These are phyloP conservation scores for Keithomyces neogunnii DNA, from an alignment of 2,329 filamentous ascomycete species.

Conservation along the genomic window DNA sequence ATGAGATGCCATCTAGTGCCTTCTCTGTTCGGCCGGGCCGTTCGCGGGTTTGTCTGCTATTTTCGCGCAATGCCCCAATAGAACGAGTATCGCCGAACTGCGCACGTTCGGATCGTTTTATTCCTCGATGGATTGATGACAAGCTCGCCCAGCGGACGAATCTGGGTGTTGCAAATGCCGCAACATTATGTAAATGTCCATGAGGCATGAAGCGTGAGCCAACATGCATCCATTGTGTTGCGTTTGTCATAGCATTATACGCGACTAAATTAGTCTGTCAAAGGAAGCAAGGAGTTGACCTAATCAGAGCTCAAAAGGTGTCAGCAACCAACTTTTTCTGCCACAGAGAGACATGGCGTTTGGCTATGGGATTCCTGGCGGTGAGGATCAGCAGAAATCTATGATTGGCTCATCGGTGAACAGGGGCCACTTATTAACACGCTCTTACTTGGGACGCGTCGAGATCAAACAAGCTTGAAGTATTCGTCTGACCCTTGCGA, in stretches of 20 bases:
- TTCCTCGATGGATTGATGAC: slow-evolving; percentile 61
- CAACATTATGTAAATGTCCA: neutral
- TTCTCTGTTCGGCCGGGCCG: slow-evolving; percentile 12
- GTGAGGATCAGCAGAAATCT: slow-evolving; percentile 9
- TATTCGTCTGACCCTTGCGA: neutral
- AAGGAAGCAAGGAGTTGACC: neutral
- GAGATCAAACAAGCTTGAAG: neutral
- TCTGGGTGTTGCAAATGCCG: neutral
- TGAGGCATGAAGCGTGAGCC: slow-evolving; percentile 14
- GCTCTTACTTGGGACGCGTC: neutral
- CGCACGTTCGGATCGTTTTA: slow-evolving; percentile 40
- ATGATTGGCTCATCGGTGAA: neutral
- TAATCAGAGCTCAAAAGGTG: neutral
- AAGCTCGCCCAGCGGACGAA: slow-evolving; percentile 31
- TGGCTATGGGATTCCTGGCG: slow-evolving; percentile 11
- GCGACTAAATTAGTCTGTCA: slow-evolving; percentile 1
- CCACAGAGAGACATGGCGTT: slow-evolving; percentile 5
- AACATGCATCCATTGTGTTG: slow-evolving; percentile 12
- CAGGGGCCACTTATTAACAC: neutral
- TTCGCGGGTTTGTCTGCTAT: slow-evolving; percentile 9
- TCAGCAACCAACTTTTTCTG: slow-evolving; percentile 17
- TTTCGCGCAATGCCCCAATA: slow-evolving; percentile 7
- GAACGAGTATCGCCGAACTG: slow-evolving; percentile 15
- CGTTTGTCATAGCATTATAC: slow-evolving; percentile 20
- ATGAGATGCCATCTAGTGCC: slow-evolving; percentile 20